A percentile compares a stretch with the other conserved stretches of the same genome.
These are phyloP conservation scores for Ustilago hordei DNA, from an alignment of 1,284 basidiomycete species.

Conservation along the genomic window DNA sequence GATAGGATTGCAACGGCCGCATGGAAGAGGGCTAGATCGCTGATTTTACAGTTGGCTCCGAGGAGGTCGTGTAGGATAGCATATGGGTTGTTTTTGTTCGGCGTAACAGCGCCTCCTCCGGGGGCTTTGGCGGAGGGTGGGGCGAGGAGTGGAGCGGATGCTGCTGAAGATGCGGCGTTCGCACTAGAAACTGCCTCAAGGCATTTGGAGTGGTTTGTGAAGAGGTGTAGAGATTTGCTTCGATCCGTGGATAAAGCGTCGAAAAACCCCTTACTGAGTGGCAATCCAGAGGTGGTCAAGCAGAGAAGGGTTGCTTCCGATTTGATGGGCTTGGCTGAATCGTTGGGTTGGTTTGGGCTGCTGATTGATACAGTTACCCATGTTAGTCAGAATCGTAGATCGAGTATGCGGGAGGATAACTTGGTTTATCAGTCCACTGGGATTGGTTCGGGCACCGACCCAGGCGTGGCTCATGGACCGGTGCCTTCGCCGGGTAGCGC, in stretches of 20 bases:
- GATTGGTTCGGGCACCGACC: slow-evolving; percentile 42
- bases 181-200: slow-evolving; percentile 49
- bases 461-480: slow-evolving; percentile 26
- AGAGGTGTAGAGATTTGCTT: slow-evolving; percentile 37
- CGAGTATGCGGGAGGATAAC: slow-evolving; percentile 45
- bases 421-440: slow-evolving; percentile 37
- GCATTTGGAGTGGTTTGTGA: slow-evolving; percentile 51
- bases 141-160: slow-evolving; percentile 36
- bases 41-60: slow-evolving; percentile 50
- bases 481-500: slow-evolving; percentile 23
- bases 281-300: slow-evolving; percentile 27
- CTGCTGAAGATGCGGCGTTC: slow-evolving; percentile 51
- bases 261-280: slow-evolving; percentile 36
- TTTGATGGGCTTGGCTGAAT: slow-evolving; percentile 49
- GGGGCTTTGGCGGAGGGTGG: slow-evolving; percentile 47
- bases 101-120: slow-evolving; percentile 46
- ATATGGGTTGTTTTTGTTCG: slow-evolving; percentile 50
- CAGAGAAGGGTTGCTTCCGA: slow-evolving; percentile 40
- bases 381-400: slow-evolving; percentile 41
- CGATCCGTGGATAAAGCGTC: slow-evolving; percentile 39
- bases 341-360: slow-evolving; percentile 51
- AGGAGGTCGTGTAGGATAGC: slow-evolving; percentile 41
- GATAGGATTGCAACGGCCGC: slow-evolving; percentile 51
- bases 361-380: slow-evolving; percentile 52
- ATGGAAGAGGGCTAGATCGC: slow-evolving; percentile 46